Conservation (phyloP, 495 filamentous ascomycete genomes). For the Trichoderma gamsii region DNA sequence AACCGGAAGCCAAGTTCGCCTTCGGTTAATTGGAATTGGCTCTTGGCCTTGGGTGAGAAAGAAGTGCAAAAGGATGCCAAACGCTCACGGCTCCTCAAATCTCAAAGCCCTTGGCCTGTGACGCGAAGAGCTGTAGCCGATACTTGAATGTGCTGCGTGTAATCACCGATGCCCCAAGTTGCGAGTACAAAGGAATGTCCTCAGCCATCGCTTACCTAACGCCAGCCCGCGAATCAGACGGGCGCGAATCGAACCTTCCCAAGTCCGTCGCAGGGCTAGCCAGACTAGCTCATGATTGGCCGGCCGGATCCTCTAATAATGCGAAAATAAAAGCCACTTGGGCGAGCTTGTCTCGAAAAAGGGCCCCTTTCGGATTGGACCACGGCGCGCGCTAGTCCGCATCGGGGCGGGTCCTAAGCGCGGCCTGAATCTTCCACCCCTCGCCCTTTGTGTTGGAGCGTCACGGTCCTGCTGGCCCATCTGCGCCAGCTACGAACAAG, state of each 20-base stretch:
- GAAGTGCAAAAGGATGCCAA: constrained; percentile 2
- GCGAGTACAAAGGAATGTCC: not conserved
- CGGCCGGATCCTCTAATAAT: not conserved
- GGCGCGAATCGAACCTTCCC: not conserved
- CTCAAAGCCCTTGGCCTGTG: no score
- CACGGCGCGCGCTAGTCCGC: not conserved
- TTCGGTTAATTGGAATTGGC: constrained; percentile 5
- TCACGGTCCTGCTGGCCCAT: constrained; percentile 24
- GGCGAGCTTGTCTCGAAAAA: not conserved
- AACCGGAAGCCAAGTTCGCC: not conserved
- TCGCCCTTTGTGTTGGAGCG: constrained; percentile 20
- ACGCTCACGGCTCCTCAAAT: no score
- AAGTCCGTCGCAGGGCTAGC: constrained; percentile 10
- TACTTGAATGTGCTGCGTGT: no score
- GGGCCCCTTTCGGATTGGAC: not conserved
- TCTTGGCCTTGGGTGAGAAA: constrained; percentile 7
- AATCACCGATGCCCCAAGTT: not conserved
- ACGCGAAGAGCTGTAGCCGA: no score
- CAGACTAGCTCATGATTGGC: constrained; percentile 1
- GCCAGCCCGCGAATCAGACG: not conserved
- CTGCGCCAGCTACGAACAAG: constrained; percentile 23
- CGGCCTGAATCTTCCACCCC: constrained; percentile 21
- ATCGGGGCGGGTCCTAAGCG: not conserved
- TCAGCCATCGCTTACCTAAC: not conserved
- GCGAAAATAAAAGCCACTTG: not conserved